Evolutionary conservation across 108 stramenopile species (phyloP).

Genomic region (Cylindrotheca closterium): DNA sequence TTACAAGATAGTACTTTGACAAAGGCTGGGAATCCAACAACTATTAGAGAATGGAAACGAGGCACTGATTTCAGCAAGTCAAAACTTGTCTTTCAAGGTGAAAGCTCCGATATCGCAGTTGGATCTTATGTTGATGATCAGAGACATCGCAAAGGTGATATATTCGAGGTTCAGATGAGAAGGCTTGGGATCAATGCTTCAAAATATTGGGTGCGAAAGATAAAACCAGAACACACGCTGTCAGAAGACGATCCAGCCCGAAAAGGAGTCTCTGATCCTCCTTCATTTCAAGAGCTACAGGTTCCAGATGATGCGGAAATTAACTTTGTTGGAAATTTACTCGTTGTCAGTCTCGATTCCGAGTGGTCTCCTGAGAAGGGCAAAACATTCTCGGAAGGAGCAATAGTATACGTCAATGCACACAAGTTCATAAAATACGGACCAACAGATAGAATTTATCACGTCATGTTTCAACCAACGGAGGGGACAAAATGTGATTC

Average conservation of each 20-base stretch:
- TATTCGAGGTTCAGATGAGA: constrained; percentile 61
- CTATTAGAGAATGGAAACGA: constrained; percentile 77
- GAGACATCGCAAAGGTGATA: constrained; percentile 49
- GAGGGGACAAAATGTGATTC: constrained; percentile 40
- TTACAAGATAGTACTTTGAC: constrained; percentile 69
- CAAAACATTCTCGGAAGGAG: constrained; percentile 43
- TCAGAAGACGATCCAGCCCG: constrained; percentile 31
- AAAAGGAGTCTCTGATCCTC: constrained; percentile 14
- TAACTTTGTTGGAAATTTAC: constrained; percentile 49
- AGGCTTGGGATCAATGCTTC: constrained; percentile 66
- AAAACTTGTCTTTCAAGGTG: constrained; percentile 73
- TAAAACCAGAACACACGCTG: constrained; percentile 34
- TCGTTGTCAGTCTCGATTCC: constrained; percentile 57
- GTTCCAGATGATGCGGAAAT: constrained; percentile 57
- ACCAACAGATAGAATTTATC: constrained; percentile 50
- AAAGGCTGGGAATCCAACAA: constrained; percentile 72
- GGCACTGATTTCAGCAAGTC: constrained; percentile 75
- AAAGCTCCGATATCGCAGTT: constrained; percentile 68
- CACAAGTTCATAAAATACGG: constrained; percentile 55
- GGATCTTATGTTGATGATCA: constrained; percentile 54
- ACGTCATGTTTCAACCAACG: constrained; percentile 63
- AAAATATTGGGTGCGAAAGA: constrained; percentile 47
- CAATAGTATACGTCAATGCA: constrained; percentile 57
- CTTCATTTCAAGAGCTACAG: constrained; percentile 55
- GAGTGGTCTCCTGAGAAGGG: constrained; percentile 64